Evolutionary conservation across 768 basidiomycete species (phyloP), one percentile per base, ranked within the genome.

Genomic region (Phylloporus sp.): DNA sequence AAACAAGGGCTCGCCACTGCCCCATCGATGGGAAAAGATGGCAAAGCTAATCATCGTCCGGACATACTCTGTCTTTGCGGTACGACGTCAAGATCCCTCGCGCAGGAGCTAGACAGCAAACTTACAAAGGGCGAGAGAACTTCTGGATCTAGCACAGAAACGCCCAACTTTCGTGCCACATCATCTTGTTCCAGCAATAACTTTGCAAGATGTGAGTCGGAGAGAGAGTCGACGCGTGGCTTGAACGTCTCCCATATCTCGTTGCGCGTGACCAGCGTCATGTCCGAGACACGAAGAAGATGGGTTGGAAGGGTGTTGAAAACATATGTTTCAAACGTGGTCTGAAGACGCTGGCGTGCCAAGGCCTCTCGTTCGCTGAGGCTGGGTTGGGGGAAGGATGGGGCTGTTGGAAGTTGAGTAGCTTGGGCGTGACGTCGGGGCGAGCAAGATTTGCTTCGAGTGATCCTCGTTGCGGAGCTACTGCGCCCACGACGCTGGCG

Each of bases 11-110:
- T 62, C 61, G 3, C 52, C 15, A 15, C n/a, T 54, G 1, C 53
- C 63, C 60, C 61, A 64, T n/a, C 49, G 39, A 40, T 62, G 61
- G n/a, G 61, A 62, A 39, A 62, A 51, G 28, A 59, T 32, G 42
- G 60, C 61, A 7, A 64, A 62, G 38, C 33, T 52, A 41, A 62
- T 44, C 50, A 56, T 51, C 22, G 37, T 8, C 24, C 52, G 50
- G 29, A 62, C 28, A 22, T 54, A 52, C 26, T 52, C 44, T 1
- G 41, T 56, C 60, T 62, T 45, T 28, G 18, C 1, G 27, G 23
- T n/a, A 34, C 21, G 6, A 41, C 15, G 27, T 62, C 34, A 59
- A 43, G 40, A 40, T 41, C 7, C 4, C 15, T 3, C 6, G 4
- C 21, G 27, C 1, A 9, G 10, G 32, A 20, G 5, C 9, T 8